Percentiles rank a stretch among this genome's conserved stretches.
These are phyloP conservation scores for Solanum acaule DNA, from an alignment of 257 asterid genomes.

Conservation along the genomic window DNA sequence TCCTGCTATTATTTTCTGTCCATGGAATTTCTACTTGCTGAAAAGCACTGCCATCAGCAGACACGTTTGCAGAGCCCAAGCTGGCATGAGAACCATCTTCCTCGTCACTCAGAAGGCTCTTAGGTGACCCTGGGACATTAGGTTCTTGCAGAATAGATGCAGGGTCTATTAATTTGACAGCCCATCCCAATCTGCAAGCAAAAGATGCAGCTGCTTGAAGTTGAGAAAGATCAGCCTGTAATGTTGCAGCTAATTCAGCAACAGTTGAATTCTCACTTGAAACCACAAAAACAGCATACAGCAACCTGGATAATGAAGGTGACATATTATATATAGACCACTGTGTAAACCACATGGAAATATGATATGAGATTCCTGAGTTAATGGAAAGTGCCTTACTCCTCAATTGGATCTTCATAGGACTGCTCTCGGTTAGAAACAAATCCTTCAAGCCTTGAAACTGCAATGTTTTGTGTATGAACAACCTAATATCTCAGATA, in stretches of 20 bases:
- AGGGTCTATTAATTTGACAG: constrained; percentile 87
- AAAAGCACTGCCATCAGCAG: constrained; percentile 48
- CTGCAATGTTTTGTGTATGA: constrained; percentile 43
- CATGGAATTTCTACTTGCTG: constrained; percentile 63
- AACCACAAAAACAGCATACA: constrained; percentile 98
- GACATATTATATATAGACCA: constrained; percentile 13
- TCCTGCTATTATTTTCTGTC: constrained; percentile 52
- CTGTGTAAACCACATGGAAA: constrained; percentile 5
- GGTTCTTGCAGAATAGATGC: constrained; percentile 88
- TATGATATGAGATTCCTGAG: constrained; percentile 9
- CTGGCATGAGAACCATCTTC: constrained; percentile 55
- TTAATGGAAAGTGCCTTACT: constrained; percentile 42
- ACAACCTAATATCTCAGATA: constrained; percentile 8
- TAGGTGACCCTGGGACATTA: constrained; percentile 59
- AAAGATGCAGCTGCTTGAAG: constrained; percentile 99
- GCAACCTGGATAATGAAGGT: constrained; percentile 61
- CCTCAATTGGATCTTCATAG: constrained; percentile 99
- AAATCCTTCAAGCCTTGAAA: constrained; percentile 99
- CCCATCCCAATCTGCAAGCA: constrained; percentile 99
- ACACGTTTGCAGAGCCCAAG: constrained; percentile 39
- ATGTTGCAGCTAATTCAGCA: constrained; percentile 81
- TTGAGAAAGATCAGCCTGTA: constrained; percentile 95
- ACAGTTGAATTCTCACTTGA: constrained; percentile 98
- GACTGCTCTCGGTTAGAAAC: constrained; percentile 98
- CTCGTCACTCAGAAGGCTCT: constrained; percentile 60